Conservation (phyloP, 768 basidiomycete species). For the Suillus americanus region DNA sequence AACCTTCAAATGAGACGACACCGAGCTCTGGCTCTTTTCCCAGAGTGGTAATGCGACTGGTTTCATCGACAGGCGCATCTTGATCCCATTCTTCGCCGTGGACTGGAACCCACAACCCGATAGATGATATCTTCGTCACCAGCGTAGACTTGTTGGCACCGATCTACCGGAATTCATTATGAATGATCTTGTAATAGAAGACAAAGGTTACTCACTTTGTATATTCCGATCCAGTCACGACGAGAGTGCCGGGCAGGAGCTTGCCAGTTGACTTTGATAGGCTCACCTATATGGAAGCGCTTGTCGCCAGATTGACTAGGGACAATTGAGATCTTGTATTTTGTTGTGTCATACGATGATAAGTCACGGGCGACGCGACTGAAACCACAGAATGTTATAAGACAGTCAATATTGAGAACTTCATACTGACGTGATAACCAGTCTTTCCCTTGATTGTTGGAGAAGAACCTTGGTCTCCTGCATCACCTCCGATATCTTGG, state of each 20-base stretch:
- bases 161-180: constrained; percentile 44
- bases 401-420: constrained; percentile 2
- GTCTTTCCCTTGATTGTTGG: constrained; percentile 85
- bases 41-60: constrained; percentile 34
- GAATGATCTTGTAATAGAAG: not conserved
- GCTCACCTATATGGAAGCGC: constrained; percentile 88
- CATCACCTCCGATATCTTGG: constrained; percentile 84
- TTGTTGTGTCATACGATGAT: constrained; percentile 72
- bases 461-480: constrained; percentile 91
- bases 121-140: constrained; percentile 81
- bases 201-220: constrained; percentile 51
- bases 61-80: constrained; percentile 58
- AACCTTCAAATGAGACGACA: constrained; percentile 69
- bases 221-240: constrained; percentile 95
- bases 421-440: constrained; percentile 83
- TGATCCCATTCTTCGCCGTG: constrained; percentile 94
- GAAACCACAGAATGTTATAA: constrained; percentile 6
- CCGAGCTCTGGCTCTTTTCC: constrained; percentile 55
- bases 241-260: constrained; percentile 85
- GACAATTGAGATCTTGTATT: constrained; percentile 70
- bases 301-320: constrained; percentile 49
- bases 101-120: constrained; percentile 93
- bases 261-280: constrained; percentile 83
- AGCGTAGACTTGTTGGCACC: constrained; percentile 84
- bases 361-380: constrained; percentile 84